Evolutionary conservation across 805 yeast species (phyloP), one percentile per base, ranked within the genome.

Genomic region (Kregervanrija pseudodelftensis): DNA sequence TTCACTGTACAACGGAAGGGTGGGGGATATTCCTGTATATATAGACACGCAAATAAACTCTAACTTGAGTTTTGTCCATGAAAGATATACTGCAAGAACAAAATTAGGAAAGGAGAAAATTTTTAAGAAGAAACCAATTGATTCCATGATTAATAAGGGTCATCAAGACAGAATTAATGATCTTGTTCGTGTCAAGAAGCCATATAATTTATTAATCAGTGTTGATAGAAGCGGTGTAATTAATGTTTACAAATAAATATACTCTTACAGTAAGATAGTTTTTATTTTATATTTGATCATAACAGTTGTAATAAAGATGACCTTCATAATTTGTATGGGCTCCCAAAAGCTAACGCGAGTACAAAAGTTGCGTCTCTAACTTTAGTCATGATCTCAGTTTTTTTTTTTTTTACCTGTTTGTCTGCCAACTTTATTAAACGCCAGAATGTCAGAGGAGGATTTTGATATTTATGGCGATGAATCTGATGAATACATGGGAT

Each of bases 161-260:
- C 39, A 43, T 4, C 16, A 15, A 11, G 54, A 51, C 30, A 38
- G 33, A 11, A 41, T 51, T 2, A 43, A 36, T 5, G 41, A 40
- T 5, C 13, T 52, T 4, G 31, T 42, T 11, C 16, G 39, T 13
- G 4, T 47, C 5, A n/a, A 11, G 3, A 10, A 30, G 4, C 56
- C 56, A 7, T 49, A 51, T 37, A 77, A 74, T 36, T 73, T 85
- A 78, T 58, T 85, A 2, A 64, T 85, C 3, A 70, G 84, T 2
- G 87, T 67, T 2, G 95, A 85, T 52, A 65, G 87, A 45, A 71
- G 77, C 36, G 95, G 95, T 0, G 67, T 65, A 2, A 67, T 86
- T 31, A 78, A 79, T 56, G 74, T 85, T 2, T 83, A 76, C 58
- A 72, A 69, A 53, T 75, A 54, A 44, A 11, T 15, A 11, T 10